phyloP scores from a whole-genome alignment of 306 rosid species.

The Senna siamea region DNA sequence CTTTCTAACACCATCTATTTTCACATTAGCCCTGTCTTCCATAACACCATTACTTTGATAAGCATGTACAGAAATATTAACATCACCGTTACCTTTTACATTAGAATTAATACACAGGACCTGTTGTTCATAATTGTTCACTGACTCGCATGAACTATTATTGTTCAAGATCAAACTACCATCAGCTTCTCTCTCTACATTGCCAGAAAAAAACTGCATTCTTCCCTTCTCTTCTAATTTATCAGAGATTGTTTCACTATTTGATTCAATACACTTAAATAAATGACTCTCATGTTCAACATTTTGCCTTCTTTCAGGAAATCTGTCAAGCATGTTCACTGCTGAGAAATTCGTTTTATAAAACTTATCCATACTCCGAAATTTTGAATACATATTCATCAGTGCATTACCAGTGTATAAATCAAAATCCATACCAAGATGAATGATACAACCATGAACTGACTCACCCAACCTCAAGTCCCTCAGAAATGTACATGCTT shows the following conservation, averaged over 20 bases:
- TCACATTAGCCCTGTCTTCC: conserved; percentile 2
- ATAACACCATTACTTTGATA: background rate
- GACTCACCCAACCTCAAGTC: conserved; percentile 60
- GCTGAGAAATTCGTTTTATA: conserved; percentile 8
- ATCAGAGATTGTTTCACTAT: background rate
- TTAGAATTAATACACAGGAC: background rate
- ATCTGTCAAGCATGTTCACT: conserved; percentile 47
- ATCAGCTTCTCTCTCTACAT: conserved; percentile 17
- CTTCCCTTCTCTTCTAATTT: conserved; percentile 12
- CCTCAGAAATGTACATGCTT: conserved; percentile 61
- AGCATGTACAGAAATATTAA: conserved; percentile 6
- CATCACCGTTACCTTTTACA: conserved; percentile 7
- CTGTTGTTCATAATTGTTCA: conserved; percentile 4
- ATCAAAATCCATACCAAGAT: conserved; percentile 60
- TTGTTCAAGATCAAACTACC: conserved; percentile 17
- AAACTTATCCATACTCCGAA: conserved; percentile 35
- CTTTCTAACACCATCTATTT: conserved; percentile 53
- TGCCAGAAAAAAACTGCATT: conserved; percentile 1
- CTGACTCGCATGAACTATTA: conserved; percentile 10
- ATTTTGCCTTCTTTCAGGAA: conserved; percentile 32
- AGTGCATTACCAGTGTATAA: conserved; percentile 81
- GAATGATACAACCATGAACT: conserved; percentile 60
- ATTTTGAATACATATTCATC: conserved; percentile 70
- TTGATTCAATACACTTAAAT: conserved; percentile 4
- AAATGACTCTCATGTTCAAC: background rate